Conservation (phyloP, 768 basidiomycete species). For the Cyclocybe aegerita region DNA sequence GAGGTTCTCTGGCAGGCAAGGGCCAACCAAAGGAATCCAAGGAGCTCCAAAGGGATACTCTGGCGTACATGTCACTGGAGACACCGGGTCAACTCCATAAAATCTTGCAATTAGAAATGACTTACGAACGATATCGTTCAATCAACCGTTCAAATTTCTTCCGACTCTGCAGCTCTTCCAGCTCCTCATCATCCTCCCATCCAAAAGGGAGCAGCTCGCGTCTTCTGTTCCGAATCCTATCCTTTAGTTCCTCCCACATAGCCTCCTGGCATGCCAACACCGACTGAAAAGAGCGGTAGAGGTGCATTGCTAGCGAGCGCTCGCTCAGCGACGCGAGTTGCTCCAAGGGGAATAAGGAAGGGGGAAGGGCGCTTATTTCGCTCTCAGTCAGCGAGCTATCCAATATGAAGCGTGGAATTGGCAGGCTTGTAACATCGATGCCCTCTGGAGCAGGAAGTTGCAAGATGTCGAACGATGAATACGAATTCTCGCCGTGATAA, state of each 20-base stretch:
- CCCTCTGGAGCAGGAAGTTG: slow-evolving; percentile 1
- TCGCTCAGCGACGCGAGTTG: slow-evolving; percentile 49
- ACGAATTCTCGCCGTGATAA: slow-evolving; percentile 22
- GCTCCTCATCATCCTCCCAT: slow-evolving; percentile 71
- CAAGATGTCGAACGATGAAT: slow-evolving; percentile 14
- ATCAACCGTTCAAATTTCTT: slow-evolving; percentile 59
- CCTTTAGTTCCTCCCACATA: slow-evolving; percentile 75
- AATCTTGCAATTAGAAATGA: slow-evolving; percentile 7
- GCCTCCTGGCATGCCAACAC: slow-evolving; percentile 70
- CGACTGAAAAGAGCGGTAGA: slow-evolving; percentile 59
- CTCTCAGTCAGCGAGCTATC: slow-evolving; percentile 47
- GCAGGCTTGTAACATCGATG: slow-evolving; percentile 16
- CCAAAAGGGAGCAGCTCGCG: slow-evolving; percentile 55
- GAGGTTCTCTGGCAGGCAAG: slow-evolving; percentile 57
- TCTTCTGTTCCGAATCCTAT: slow-evolving; percentile 56
- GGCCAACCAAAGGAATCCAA: slow-evolving; percentile 57
- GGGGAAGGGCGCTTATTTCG: slow-evolving; percentile 32
- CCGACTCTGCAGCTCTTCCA: slow-evolving; percentile 54
- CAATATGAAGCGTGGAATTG: slow-evolving; percentile 40
- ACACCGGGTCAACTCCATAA: background rate
- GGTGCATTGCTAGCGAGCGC: slow-evolving; percentile 68
- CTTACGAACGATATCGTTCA: slow-evolving; percentile 56
- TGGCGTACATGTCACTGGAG: slow-evolving; percentile 62
- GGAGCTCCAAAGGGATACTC: slow-evolving; percentile 65
- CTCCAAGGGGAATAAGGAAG: slow-evolving; percentile 37